Base-by-base conservation (phyloP, 2,329 filamentous ascomycete species). In the Coniochaeta prunicola region DNA sequence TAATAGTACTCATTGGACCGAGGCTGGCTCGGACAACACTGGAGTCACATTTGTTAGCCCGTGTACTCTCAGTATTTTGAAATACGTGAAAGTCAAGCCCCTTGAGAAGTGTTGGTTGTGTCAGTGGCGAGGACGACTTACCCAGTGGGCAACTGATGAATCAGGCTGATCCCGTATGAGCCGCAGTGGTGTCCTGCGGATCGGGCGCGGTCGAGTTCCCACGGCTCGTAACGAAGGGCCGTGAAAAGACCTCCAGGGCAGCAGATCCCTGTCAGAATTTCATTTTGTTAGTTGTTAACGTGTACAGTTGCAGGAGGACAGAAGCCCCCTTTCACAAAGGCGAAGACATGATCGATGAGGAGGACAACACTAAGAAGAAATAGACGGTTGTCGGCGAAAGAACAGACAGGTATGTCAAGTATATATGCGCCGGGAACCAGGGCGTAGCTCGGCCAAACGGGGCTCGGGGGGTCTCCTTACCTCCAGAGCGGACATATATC, bases 401-500 rank as follows among this genome's bases (percentile, higher is more conserved):
- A 31, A 5, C 24, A 33, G 30, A 53, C 4, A 53, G 15, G 8
- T 53, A 8, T 31, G 13, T 30, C 48, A 30, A 4, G 10, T 8
- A n/a, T 24, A 3, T n/a, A 53, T 12, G 7, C 15, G 21, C 19
- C 3, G 12, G 30, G 50, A 33, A 15, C 3, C 17, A 53, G 26
- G 34, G 13, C 4, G 13, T 36, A 15, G 34, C n/a, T 36, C 7
- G 31, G 6, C 4, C 8, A 42, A 4, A 42, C 17, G 8, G 19
- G 9, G 40, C 17, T 21, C 8, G 6, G 4, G n/a, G 40, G 4
- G 12, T 6, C 42, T 2, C 66, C 68, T 59, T 62, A 76, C 74
- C 75, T 26, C 86, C 86, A 57, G 83, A 84, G 53, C 86, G 77
- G 33, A 89, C 75, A 63, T 83, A 87, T 58, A 89, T 82, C 7